A percentile compares a stretch with the other conserved stretches of the same genome.
phyloP scores from a whole-genome alignment of 345 rosid species.

The Eucalyptus coolabah region DNA sequence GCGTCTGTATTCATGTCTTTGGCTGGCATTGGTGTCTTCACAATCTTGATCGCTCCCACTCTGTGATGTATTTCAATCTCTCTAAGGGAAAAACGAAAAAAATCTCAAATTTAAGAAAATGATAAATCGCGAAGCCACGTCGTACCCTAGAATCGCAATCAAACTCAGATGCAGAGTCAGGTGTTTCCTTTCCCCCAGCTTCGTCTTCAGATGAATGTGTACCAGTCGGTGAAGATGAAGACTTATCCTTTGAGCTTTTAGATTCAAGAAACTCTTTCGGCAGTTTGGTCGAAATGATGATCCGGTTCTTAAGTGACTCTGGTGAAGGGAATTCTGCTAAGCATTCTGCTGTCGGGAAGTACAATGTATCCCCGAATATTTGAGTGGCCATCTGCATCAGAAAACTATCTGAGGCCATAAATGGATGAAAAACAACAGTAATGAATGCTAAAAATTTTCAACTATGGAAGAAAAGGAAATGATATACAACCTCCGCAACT shows the following conservation, averaged over 20 bases:
- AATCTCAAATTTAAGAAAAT: not conserved
- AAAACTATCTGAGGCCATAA: not conserved
- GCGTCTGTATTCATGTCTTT: conserved; percentile 22
- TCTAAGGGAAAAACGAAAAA: not conserved
- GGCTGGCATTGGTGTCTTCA: conserved; percentile 24
- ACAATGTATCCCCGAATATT: conserved; percentile 62
- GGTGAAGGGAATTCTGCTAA: conserved; percentile 81
- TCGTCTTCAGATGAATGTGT: conserved; percentile 29
- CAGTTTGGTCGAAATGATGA: conserved; percentile 90
- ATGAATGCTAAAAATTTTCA: not conserved
- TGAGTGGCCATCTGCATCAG: conserved; percentile 49
- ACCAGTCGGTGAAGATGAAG: conserved; percentile 10
- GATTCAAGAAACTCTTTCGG: conserved; percentile 80
- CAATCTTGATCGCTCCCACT: conserved; percentile 18
- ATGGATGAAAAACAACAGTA: not conserved
- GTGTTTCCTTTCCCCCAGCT: conserved; percentile 4
- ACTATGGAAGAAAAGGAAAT: not conserved
- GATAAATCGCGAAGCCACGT: not conserved
- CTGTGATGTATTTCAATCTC: not conserved
- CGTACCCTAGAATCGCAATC: conserved; percentile 27
- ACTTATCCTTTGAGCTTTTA: conserved; percentile 15
- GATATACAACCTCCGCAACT: conserved; percentile 59
- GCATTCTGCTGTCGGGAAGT: conserved; percentile 49
- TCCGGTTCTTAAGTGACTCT: conserved; percentile 45
- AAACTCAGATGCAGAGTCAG: not conserved